Evolutionary conservation across 768 basidiomycete genomes (phyloP), one percentile per base, ranked within the genome.

Genomic region (Strobilomyces dryophilus): DNA sequence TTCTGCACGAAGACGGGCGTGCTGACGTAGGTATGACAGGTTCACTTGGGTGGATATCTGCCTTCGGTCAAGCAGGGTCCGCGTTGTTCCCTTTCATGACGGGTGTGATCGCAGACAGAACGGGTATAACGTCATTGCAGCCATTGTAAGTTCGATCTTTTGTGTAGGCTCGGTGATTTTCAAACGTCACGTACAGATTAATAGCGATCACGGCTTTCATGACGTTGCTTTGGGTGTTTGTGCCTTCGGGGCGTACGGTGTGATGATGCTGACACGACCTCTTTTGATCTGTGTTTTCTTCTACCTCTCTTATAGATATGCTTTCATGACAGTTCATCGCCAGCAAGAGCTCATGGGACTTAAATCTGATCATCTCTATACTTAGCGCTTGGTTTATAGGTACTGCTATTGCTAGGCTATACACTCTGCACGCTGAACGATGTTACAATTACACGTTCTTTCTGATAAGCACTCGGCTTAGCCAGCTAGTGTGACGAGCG

Each of bases 31-130:
- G 26, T 34, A 8, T 27, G 41, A 34, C 76, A 42, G 80, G 77
- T 27, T 76, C 81, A 11, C 81, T 86, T 34, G 84, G 84, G 8
- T 85, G 83, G 83, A 83, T 85, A 31, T 81, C 82, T 8, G 81
- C 79, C 5, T 77, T 81, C 31, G 87, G 89, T 0, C 83, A 85
- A 62, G 81, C 85, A 4, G 89, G 89, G n/a, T 82, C 82, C 37
- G 88, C 88, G 0, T 56, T 86, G 8, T 61, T 90, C 5, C 88
- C 89, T 0, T 89, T 91, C 59, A 76, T 89, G 55, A 85, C 85
- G 1, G 87, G 88, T 21, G 77, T 82, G 2, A 76, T 91, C 24
- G 79, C 88, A 8, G 74, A 75, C 21, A 81, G 75, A 54, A 78
- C 81, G 35, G 87, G 78, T 0, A 80, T 81, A 31, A 57, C 57